Percentiles rank a stretch among this genome's conserved stretches.
phyloP scores from a whole-genome alignment of 352 stramenopile genomes.

The Globisporangium solare region DNA sequence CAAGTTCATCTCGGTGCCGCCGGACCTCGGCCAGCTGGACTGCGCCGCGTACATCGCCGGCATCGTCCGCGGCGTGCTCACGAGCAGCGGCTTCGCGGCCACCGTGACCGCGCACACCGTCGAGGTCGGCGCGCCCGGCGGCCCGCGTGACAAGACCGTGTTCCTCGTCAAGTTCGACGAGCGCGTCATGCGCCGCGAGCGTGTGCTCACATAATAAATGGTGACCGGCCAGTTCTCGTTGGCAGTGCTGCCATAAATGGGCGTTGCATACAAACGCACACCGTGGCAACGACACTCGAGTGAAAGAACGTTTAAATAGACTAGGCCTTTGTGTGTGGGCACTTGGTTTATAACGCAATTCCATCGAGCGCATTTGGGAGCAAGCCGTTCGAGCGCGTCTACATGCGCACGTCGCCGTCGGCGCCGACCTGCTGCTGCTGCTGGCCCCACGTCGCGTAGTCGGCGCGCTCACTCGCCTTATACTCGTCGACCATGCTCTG shows the following conservation, averaged over 20 bases:
- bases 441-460: constrained; percentile 79
- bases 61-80: constrained; percentile 89
- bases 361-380: not conserved
- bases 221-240: not conserved
- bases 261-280: no score
- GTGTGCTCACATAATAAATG: constrained; percentile 40
- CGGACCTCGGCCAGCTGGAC: constrained; percentile 94
- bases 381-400: not conserved
- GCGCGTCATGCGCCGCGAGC: constrained; percentile 73
- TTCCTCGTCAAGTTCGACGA: constrained; percentile 88
- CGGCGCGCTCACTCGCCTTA: constrained; percentile 71
- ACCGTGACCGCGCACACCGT: constrained; percentile 77
- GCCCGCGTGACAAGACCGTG: constrained; percentile 74
- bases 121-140: constrained; percentile 42
- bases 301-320: constrained; percentile 20
- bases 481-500: constrained; percentile 85
- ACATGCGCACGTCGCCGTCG: constrained; percentile 52
- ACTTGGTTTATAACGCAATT: not conserved
- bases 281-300: no score
- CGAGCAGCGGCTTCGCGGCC: constrained; percentile 77
- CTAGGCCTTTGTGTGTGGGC: constrained; percentile 3
- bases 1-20: constrained; percentile 95
- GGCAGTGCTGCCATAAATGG: not conserved
- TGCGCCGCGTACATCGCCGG: constrained; percentile 96
- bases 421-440: constrained; percentile 10